phyloP scores from a whole-genome alignment of 2,329 filamentous ascomycete genomes.

The Claviceps lovelessii region DNA sequence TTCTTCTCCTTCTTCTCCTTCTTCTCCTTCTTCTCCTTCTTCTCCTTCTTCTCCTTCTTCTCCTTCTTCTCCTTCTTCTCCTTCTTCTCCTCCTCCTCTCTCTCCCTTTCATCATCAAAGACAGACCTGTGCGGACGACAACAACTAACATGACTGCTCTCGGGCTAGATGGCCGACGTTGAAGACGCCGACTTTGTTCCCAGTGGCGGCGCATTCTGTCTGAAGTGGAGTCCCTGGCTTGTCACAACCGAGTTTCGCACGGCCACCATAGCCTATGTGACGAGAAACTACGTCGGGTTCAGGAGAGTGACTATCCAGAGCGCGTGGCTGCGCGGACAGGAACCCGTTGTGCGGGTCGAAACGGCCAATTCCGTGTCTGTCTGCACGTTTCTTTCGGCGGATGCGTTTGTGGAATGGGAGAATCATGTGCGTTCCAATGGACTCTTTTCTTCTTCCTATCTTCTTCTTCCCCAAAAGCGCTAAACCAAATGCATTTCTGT shows the following conservation, averaged over 20 bases:
- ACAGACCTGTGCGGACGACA: too few species aligned
- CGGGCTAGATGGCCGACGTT: constrained; percentile 14
- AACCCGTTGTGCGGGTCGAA: constrained; percentile 25
- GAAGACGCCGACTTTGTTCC: constrained; percentile 36
- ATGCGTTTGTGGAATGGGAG: constrained; percentile 44
- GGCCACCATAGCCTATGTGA: constrained; percentile 35
- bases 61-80: too few species aligned
- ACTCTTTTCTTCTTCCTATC: background rate
- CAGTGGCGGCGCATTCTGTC: constrained; percentile 32
- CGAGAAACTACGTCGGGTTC: constrained; percentile 40
- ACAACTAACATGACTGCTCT: background rate
- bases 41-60: too few species aligned
- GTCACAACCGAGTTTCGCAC: constrained; percentile 19
- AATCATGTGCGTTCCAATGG: constrained; percentile 24
- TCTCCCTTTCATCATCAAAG: too few species aligned
- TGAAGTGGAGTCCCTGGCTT: constrained; percentile 43
- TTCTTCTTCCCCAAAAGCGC: background rate
- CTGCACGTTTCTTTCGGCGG: constrained; percentile 35
- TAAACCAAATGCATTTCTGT: background rate
- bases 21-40: too few species aligned
- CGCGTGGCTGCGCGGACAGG: constrained; percentile 20
- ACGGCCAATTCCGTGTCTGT: constrained; percentile 29
- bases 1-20: too few species aligned
- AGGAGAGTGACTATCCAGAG: constrained; percentile 30
- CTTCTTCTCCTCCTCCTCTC: too few species aligned